Conservation (phyloP, 2,329 filamentous ascomycete species). For the Ophiocordyceps robertsii region DNA sequence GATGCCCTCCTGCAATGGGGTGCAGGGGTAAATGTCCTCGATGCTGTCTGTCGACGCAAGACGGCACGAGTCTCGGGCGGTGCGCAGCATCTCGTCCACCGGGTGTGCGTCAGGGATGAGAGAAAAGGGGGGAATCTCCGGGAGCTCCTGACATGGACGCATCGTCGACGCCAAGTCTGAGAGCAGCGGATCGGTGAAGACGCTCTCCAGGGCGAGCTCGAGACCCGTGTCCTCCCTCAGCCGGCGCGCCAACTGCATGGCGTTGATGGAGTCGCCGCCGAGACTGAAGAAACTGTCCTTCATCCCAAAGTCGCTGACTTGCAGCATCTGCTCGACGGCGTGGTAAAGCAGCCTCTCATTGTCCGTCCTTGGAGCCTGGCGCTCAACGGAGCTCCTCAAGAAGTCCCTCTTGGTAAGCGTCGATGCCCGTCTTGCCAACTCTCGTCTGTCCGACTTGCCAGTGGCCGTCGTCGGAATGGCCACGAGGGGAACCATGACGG, state of each 20-base stretch:
- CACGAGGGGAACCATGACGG: conserved; percentile 4
- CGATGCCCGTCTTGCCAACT: neutral
- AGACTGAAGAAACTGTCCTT: conserved; percentile 25
- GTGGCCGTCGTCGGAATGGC: conserved; percentile 6
- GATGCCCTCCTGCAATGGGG: conserved; percentile 21
- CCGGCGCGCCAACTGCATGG: conserved; percentile 26
- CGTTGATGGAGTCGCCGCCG: conserved; percentile 29
- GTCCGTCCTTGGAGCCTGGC: neutral
- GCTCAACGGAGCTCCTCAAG: neutral
- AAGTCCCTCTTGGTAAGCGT: neutral
- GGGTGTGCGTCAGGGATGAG: neutral
- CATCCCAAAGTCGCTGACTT: conserved; percentile 10
- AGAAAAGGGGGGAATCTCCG: conserved; percentile 2
- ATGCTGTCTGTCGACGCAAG: conserved; percentile 2
- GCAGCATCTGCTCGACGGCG: neutral
- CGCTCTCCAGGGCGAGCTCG: conserved; percentile 2
- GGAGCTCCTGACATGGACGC: neutral
- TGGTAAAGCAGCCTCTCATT: neutral
- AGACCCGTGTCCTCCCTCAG: conserved; percentile 11
- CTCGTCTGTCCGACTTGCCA: conserved; percentile 10
- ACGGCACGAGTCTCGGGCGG: neutral
- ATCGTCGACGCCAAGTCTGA: conserved; percentile 1
- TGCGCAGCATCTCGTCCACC: neutral
- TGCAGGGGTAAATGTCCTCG: conserved; percentile 23
- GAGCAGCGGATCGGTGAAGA: conserved; percentile 3